phyloP scores from a whole-genome alignment of 345 rosid species.

The Salix dunnii region DNA sequence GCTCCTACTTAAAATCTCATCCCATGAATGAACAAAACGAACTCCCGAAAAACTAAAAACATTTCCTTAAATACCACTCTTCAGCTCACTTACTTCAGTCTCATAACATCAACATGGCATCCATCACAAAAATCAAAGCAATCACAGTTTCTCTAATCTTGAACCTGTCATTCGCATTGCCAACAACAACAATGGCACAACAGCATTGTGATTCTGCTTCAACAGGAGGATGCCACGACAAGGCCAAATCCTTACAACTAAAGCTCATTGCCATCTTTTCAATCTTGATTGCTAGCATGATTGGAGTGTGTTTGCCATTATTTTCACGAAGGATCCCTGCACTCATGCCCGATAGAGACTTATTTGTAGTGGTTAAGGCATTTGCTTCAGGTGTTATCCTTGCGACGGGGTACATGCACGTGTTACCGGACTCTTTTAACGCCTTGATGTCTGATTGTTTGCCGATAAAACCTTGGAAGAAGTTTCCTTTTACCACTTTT shows the following conservation, averaged over 20 bases:
- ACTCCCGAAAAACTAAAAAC: neutral
- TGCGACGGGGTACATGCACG: conserved; percentile 49
- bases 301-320: conserved; percentile 38
- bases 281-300: conserved; percentile 27
- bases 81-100: neutral
- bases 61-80: neutral
- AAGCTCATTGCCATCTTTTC: conserved; percentile 27
- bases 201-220: conserved; percentile 7
- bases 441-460: conserved; percentile 30
- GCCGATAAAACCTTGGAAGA: conserved; percentile 37
- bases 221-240: conserved; percentile 16
- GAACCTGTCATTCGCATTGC: neutral
- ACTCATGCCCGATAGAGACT: conserved; percentile 22
- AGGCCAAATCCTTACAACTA: conserved; percentile 21
- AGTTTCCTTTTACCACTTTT: conserved; percentile 40
- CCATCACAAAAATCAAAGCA: neutral
- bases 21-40: neutral
- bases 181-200: neutral
- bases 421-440: conserved; percentile 35
- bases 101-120: neutral
- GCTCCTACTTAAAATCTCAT: neutral
- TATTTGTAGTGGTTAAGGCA: conserved; percentile 21
- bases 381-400: conserved; percentile 45
- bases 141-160: neutral
- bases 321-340: conserved; percentile 16